Conservation (phyloP, 1,284 basidiomycete genomes). For the Pyrrhoderma noxium region DNA sequence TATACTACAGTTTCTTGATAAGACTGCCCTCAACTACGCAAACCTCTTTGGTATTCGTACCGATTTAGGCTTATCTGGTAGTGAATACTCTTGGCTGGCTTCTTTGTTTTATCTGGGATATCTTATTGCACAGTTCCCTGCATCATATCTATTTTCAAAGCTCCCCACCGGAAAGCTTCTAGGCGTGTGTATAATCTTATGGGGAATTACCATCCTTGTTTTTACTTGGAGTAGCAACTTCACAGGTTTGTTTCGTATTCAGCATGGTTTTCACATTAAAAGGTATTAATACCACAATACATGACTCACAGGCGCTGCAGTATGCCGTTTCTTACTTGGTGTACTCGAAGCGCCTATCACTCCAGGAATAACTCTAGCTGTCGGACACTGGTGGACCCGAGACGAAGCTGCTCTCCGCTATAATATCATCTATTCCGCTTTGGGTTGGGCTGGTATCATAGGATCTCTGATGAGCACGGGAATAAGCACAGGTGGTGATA, state of each 20-base stretch:
- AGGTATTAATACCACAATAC: conserved; percentile 2
- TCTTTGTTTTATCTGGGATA: conserved; percentile 19
- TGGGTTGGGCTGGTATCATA: conserved; percentile 15
- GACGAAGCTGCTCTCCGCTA: conserved; percentile 13
- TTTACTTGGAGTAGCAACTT: conserved; percentile 17
- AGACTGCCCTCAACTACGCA: conserved; percentile 24
- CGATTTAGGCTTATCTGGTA: conserved; percentile 27
- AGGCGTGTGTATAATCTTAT: conserved; percentile 7
- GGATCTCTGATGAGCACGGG: conserved; percentile 14
- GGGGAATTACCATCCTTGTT: conserved; percentile 10
- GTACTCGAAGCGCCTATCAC: conserved; percentile 37
- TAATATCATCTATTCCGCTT: conserved; percentile 15
- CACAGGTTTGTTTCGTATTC: conserved; percentile 24
- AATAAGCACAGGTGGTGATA: conserved; percentile 5
- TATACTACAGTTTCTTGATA: conserved; percentile 16
- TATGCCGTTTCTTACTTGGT: conserved; percentile 34
- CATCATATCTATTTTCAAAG: conserved; percentile 12
- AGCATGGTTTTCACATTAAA: conserved; percentile 24
- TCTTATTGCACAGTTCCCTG: conserved; percentile 13
- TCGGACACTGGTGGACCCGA: conserved; percentile 17
- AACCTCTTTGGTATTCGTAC: conserved; percentile 31
- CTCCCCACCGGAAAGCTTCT: conserved; percentile 13
- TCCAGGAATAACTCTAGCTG: conserved; percentile 13
- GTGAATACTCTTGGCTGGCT: conserved; percentile 30
- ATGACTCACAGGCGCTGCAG: conserved; percentile 2